Evolutionary conservation across 2,329 filamentous ascomycete species (phyloP).

Genomic region (Paecilomyces sp.): DNA sequence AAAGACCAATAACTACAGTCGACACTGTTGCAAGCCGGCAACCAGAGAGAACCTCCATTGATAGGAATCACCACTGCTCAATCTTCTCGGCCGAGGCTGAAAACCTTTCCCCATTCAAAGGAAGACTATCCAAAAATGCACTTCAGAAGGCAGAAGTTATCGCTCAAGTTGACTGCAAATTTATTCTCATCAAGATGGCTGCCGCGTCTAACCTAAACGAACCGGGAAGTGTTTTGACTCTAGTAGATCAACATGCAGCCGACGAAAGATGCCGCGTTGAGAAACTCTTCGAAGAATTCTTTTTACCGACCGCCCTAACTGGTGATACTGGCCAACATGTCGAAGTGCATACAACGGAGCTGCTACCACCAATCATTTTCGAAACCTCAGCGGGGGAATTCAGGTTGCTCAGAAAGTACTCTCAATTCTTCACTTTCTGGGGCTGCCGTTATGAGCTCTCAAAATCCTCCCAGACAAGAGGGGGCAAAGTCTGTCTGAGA

Average conservation of each 20-base stretch:
- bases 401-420: slow-evolving; percentile 49
- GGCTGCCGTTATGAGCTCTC: slow-evolving; percentile 59
- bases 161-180: slow-evolving; percentile 82
- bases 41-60: slow-evolving; percentile 7
- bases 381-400: slow-evolving; percentile 57
- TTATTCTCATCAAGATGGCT: slow-evolving; percentile 63
- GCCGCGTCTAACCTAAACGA: slow-evolving; percentile 3
- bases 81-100: slow-evolving; percentile 14
- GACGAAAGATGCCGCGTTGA: slow-evolving; percentile 85
- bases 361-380: slow-evolving; percentile 54
- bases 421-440: slow-evolving; percentile 61
- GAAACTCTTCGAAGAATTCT: slow-evolving; percentile 56
- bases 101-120: slow-evolving; percentile 21
- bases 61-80: slow-evolving; percentile 13
- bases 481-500: slow-evolving; percentile 40
- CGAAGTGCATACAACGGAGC: slow-evolving; percentile 20
- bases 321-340: slow-evolving; percentile 10
- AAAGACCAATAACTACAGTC: slow-evolving; percentile 36
- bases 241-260: slow-evolving; percentile 91
- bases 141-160: slow-evolving; percentile 60
- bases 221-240: slow-evolving; percentile 47
- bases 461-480: slow-evolving; percentile 4
- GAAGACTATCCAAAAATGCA: slow-evolving; percentile 53
- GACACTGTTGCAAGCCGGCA: slow-evolving; percentile 13
- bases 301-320: slow-evolving; percentile 6